phyloP scores from a whole-genome alignment of 108 stramenopile species.

The Aurantiochytrium sp. region DNA sequence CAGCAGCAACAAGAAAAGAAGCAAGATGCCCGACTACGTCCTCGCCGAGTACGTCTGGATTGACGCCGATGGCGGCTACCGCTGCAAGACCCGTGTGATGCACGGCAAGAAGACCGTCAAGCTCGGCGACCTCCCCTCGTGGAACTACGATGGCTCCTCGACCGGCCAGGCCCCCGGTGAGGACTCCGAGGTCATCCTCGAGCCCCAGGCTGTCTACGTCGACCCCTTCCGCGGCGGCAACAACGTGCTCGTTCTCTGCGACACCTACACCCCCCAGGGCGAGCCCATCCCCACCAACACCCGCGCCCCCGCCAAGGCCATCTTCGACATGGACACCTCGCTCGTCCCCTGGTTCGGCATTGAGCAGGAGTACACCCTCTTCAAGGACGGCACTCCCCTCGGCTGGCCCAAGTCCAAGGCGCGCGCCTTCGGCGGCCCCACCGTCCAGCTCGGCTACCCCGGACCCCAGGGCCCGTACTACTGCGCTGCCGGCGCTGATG shows the following conservation, averaged over 20 bases:
- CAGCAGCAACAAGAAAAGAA: not conserved
- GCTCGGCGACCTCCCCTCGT: slow-evolving; percentile 65
- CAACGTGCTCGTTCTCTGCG: slow-evolving; percentile 91
- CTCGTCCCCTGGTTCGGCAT: slow-evolving; percentile 64
- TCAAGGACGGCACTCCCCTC: slow-evolving; percentile 81
- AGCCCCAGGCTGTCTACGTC: slow-evolving; percentile 70
- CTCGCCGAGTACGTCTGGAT: slow-evolving; percentile 83
- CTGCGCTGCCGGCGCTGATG: slow-evolving; percentile 52
- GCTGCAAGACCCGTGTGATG: slow-evolving; percentile 16
- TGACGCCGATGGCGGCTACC: slow-evolving; percentile 48
- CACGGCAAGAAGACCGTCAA: not conserved
- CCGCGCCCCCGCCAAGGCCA: slow-evolving; percentile 56
- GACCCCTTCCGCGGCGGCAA: slow-evolving; percentile 87
- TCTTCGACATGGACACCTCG: slow-evolving; percentile 60
- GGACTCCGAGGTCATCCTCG: slow-evolving; percentile 60
- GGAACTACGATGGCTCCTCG: slow-evolving; percentile 93
- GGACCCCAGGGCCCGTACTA: slow-evolving; percentile 88
- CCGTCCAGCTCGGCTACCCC: slow-evolving; percentile 57
- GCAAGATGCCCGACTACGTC: slow-evolving; percentile 24
- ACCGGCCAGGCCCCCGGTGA: slow-evolving; percentile 93
- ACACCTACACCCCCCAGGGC: slow-evolving; percentile 80
- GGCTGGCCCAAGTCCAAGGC: slow-evolving; percentile 70
- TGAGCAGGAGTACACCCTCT: slow-evolving; percentile 97
- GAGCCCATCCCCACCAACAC: slow-evolving; percentile 72
- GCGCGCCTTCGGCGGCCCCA: not conserved